A percentile compares a stretch with the other conserved stretches of the same genome.
Evolutionary conservation across 805 yeast genomes (phyloP).

Genomic region (Candida golubevii): DNA sequence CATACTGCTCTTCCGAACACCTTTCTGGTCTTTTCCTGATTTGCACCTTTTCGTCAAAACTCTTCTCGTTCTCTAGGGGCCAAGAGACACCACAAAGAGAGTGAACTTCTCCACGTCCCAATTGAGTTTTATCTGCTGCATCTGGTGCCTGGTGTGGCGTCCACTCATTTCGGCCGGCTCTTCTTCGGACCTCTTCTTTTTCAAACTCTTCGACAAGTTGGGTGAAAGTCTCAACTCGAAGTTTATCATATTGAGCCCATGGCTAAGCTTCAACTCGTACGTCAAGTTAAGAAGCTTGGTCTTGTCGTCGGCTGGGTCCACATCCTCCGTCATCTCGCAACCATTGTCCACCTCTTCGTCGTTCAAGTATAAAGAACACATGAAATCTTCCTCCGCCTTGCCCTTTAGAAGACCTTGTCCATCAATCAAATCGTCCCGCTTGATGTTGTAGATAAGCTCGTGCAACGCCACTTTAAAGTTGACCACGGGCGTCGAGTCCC

Average conservation of each 20-base stretch:
- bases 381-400: conserved; percentile 34
- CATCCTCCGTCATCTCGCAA: conserved; percentile 39
- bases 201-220: conserved; percentile 32
- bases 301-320: conserved; percentile 14
- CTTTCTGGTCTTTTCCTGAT: too few species aligned
- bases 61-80: conserved; percentile 2
- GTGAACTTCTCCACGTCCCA: conserved; percentile 44
- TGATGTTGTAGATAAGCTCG: conserved; percentile 27
- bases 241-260: conserved; percentile 44
- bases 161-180: conserved; percentile 26
- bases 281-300: conserved; percentile 11
- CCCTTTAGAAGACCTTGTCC: conserved; percentile 31
- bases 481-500: conserved; percentile 41
- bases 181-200: conserved; percentile 27
- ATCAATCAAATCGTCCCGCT: conserved; percentile 28
- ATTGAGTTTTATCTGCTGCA: conserved; percentile 40
- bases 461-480: conserved; percentile 42
- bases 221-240: conserved; percentile 42
- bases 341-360: conserved; percentile 42
- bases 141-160: conserved; percentile 43
- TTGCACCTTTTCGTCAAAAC: too few species aligned
- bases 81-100: conserved; percentile 26
- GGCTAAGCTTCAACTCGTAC: conserved; percentile 44
- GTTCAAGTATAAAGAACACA: conserved; percentile 38
- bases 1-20: too few species aligned